phyloP scores from a whole-genome alignment of 78 protist genomes.

The Dictyostelium capitatum region DNA sequence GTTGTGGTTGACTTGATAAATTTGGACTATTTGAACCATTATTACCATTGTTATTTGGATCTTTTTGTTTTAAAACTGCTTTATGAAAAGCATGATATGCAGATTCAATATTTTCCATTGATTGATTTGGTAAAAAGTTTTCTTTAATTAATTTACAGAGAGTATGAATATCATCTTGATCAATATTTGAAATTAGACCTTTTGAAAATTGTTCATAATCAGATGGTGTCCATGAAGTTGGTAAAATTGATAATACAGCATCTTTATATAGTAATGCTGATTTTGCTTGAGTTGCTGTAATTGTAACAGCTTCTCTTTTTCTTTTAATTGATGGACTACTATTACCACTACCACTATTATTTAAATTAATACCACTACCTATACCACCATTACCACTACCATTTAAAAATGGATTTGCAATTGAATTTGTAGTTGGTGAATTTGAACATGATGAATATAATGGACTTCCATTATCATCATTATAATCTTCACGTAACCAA shows the following conservation, averaged over 20 bases:
- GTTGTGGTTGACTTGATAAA: neutral
- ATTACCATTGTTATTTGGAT: slow-evolving; percentile 5
- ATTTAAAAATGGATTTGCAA: slow-evolving; percentile 17
- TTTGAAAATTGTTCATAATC: slow-evolving; percentile 62
- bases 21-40: slow-evolving; percentile 29
- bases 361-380: neutral
- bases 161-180: slow-evolving; percentile 68
- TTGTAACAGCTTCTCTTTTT: slow-evolving; percentile 35
- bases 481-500: slow-evolving; percentile 12
- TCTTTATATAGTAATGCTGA: slow-evolving; percentile 46
- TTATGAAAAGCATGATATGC: slow-evolving; percentile 63
- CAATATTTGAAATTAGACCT: slow-evolving; percentile 58
- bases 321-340: neutral
- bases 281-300: slow-evolving; percentile 57
- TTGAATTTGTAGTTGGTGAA: slow-evolving; percentile 20
- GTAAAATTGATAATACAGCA: slow-evolving; percentile 29
- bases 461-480: slow-evolving; percentile 20
- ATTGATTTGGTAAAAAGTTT: slow-evolving; percentile 33
- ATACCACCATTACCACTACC: neutral
- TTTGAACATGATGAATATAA: neutral
- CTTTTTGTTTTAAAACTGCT: slow-evolving; percentile 64
- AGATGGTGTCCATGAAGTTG: slow-evolving; percentile 49
- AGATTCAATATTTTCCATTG: slow-evolving; percentile 62
- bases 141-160: slow-evolving; percentile 70
- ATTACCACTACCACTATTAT: neutral